These are phyloP conservation scores for Solanum clarkiae DNA, from an alignment of 257 asterid genomes.

Conservation along the genomic window DNA sequence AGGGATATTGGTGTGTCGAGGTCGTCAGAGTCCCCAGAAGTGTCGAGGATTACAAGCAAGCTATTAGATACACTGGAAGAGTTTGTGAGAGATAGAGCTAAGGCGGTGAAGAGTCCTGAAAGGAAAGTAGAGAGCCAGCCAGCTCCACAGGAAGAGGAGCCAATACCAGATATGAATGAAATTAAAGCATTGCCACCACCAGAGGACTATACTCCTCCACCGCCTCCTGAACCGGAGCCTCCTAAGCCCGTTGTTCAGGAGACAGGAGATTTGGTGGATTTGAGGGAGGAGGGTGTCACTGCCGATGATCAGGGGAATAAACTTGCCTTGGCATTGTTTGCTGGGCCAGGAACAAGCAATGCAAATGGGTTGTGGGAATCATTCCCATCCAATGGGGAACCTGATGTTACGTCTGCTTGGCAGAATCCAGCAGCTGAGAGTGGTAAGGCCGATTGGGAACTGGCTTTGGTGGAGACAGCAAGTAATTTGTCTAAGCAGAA, in stretches of 20 bases:
- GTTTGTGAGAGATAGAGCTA: slow-evolving; percentile 61
- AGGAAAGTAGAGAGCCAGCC: slow-evolving; percentile 28
- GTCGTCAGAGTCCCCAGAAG: slow-evolving; percentile 48
- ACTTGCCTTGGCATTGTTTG: slow-evolving; percentile 66
- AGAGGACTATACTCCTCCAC: slow-evolving; percentile 35
- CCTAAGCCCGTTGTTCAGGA: slow-evolving; percentile 31
- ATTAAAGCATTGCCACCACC: slow-evolving; percentile 51
- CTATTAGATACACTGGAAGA: slow-evolving; percentile 62
- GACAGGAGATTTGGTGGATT: slow-evolving; percentile 52
- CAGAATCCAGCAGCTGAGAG: slow-evolving; percentile 75
- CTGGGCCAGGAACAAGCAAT: slow-evolving; percentile 36
- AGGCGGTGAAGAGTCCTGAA: slow-evolving; percentile 44
- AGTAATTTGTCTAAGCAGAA: slow-evolving; percentile 62
- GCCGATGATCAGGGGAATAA: slow-evolving; percentile 83
- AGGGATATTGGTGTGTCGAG: slow-evolving; percentile 57
- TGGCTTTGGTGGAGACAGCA: slow-evolving; percentile 69
- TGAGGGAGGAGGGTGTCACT: slow-evolving; percentile 60
- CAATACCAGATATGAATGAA: slow-evolving; percentile 37
- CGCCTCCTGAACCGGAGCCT: slow-evolving; percentile 50
- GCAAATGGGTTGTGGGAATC: slow-evolving; percentile 73
- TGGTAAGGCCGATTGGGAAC: slow-evolving; percentile 81
- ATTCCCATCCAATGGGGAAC: slow-evolving; percentile 39
- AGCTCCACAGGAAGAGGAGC: slow-evolving; percentile 27
- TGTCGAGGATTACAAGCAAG: slow-evolving; percentile 42
- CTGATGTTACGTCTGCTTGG: slow-evolving; percentile 72